These are phyloP conservation scores for Fusarium miscanthi DNA, from an alignment of 2,329 filamentous ascomycete genomes.

Conservation along the genomic window DNA sequence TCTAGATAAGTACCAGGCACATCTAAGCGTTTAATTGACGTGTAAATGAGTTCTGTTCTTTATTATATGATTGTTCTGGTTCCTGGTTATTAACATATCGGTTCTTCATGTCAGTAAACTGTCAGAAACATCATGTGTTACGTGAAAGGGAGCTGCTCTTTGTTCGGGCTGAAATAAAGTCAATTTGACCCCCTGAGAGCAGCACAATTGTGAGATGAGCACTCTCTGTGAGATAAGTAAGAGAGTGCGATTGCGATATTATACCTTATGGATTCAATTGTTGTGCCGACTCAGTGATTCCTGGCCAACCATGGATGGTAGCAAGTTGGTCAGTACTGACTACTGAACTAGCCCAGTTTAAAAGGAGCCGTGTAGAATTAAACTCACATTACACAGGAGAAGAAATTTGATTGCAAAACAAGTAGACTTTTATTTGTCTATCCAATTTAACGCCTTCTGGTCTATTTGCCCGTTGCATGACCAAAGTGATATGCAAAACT, in stretches of 20 bases:
- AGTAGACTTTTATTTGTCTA: conserved; percentile 26
- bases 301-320: background rate
- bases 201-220: background rate
- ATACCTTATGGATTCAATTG: background rate
- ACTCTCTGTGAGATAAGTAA: background rate
- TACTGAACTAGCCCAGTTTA: background rate
- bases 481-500: conserved; percentile 32
- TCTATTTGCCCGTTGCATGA: conserved; percentile 34
- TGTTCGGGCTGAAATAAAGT: background rate
- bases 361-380: background rate
- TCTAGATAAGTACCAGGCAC: background rate
- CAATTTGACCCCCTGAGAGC: background rate
- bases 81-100: background rate
- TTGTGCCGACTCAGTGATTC: background rate
- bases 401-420: background rate
- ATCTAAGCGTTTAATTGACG: background rate
- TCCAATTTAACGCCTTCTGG: conserved; percentile 32
- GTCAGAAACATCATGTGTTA: background rate
- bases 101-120: background rate
- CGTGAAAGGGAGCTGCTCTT: background rate
- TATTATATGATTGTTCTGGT: background rate
- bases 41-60: background rate
- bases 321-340: background rate
- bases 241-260: background rate
- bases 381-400: background rate